phyloP scores from a whole-genome alignment of 1,139 yeast genomes.

The Saccharomycopsis hybrid region DNA sequence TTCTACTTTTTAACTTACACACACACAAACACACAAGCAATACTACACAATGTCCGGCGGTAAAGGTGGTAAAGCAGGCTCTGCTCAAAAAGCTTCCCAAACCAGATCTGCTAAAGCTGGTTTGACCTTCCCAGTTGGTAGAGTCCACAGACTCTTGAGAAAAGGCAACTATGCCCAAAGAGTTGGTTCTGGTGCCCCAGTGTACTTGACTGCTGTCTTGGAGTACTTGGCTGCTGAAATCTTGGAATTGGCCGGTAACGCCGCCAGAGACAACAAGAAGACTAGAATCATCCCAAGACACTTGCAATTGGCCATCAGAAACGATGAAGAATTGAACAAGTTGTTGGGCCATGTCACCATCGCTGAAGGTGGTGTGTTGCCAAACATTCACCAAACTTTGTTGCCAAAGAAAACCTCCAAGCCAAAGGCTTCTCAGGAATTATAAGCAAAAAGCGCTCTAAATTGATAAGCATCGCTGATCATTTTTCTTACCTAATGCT shows the following conservation, averaged over 20 bases:
- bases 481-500: not conserved
- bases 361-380: conserved; percentile 98
- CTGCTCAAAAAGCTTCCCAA: conserved; percentile 89
- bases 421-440: conserved; percentile 81
- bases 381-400: conserved; percentile 93
- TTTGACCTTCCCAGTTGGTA: conserved; percentile 98
- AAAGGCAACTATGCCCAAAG: conserved; percentile 99
- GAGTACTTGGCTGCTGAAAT: conserved; percentile 97
- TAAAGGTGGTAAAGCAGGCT: conserved; percentile 96
- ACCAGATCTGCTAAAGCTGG: conserved; percentile 99
- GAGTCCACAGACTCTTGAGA: conserved; percentile 95
- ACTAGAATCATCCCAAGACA: conserved; percentile 95
- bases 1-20: no score
- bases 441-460: conserved; percentile 36
- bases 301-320: conserved; percentile 95
- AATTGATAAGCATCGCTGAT: no score
- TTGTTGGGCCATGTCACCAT: conserved; percentile 81
- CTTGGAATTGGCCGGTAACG: conserved; percentile 97
- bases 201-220: conserved; percentile 92
- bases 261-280: conserved; percentile 97
- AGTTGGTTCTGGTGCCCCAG: conserved; percentile 98
- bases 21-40: no score
- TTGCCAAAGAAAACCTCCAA: conserved; percentile 89
- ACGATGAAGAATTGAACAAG: conserved; percentile 85
- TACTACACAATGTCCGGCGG: conserved; percentile 84